Percentiles rank a stretch among this genome's conserved stretches.
Evolutionary conservation across 768 basidiomycete species (phyloP).

Genomic region (Auricularia cornea): DNA sequence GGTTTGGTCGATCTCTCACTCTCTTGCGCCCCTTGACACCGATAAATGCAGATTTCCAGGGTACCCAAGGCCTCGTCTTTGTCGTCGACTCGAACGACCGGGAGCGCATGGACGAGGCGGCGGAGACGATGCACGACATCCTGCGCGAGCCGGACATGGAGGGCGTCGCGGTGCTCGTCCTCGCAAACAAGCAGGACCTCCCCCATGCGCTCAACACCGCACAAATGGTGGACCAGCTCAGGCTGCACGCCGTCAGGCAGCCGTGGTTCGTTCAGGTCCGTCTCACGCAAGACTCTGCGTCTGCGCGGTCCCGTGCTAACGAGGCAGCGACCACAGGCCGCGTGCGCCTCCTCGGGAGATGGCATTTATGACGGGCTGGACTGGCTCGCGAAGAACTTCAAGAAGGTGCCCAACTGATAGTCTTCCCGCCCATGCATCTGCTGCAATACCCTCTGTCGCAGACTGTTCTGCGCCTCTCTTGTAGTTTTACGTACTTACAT

Average conservation of each 20-base stretch:
- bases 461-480: too few species aligned
- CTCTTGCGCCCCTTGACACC: conserved; percentile 11
- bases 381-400: conserved; percentile 60
- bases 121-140: conserved; percentile 38
- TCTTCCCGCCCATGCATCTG: too few species aligned
- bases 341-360: conserved; percentile 96
- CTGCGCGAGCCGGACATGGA: conserved; percentile 55
- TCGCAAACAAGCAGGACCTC: conserved; percentile 99
- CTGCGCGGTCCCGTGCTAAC: too few species aligned
- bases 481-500: too few species aligned
- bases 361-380: conserved; percentile 98
- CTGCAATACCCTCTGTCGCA: too few species aligned
- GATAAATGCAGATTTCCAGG: conserved; percentile 50
- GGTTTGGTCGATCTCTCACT: conserved; percentile 1
- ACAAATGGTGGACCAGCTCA: conserved; percentile 99
- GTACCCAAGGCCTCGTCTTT: conserved; percentile 55
- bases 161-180: conserved; percentile 95
- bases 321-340: conserved; percentile 56
- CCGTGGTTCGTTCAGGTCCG: conserved; percentile 93
- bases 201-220: conserved; percentile 99
- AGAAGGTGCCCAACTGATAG: too few species aligned
- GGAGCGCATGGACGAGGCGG: conserved; percentile 43
- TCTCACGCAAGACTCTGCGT: too few species aligned
- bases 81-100: conserved; percentile 51
- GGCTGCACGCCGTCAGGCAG: conserved; percentile 91